phyloP scores from a whole-genome alignment of 2,329 filamentous ascomycete species.

The Aspergillus clavatus region DNA sequence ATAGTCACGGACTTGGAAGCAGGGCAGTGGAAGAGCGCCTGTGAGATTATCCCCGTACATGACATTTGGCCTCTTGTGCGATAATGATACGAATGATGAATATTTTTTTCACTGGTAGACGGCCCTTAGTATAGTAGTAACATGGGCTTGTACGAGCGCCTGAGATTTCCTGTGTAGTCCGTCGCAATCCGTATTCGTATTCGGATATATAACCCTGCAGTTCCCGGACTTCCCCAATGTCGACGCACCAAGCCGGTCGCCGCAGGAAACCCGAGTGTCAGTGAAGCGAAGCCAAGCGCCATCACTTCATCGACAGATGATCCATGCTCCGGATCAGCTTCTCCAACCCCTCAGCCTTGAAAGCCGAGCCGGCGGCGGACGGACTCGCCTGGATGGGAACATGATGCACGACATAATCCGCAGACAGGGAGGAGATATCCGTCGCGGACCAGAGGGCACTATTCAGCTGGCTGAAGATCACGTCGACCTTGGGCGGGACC shows the following conservation, averaged over 20 bases:
- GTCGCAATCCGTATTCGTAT: too few relatives aligned
- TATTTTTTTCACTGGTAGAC: too few relatives aligned
- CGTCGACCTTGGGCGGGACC: slow-evolving; percentile 13
- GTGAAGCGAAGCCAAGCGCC: neutral
- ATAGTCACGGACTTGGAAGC: too few relatives aligned
- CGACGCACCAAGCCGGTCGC: neutral
- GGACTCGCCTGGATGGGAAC: slow-evolving; percentile 1
- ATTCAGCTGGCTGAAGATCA: slow-evolving; percentile 15
- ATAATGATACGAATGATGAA: too few relatives aligned
- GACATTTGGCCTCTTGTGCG: too few relatives aligned
- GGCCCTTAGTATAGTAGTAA: too few relatives aligned
- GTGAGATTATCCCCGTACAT: too few relatives aligned
- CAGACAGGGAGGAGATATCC: slow-evolving; percentile 16
- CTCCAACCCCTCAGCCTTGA: slow-evolving; percentile 8
- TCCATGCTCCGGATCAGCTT: slow-evolving; percentile 9
- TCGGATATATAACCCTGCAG: too few relatives aligned
- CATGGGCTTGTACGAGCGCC: too few relatives aligned
- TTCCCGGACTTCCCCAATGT: too few relatives aligned
- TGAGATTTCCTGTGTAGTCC: too few relatives aligned
- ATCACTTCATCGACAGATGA: slow-evolving; percentile 2
- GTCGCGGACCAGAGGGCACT: slow-evolving; percentile 15
- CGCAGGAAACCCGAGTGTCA: neutral
- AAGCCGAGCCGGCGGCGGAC: neutral
- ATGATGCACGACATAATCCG: slow-evolving; percentile 20
- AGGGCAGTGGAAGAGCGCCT: too few relatives aligned